Base-by-base conservation (phyloP, 148 eudicot genomes). In the Oxyria digyna region DNA sequence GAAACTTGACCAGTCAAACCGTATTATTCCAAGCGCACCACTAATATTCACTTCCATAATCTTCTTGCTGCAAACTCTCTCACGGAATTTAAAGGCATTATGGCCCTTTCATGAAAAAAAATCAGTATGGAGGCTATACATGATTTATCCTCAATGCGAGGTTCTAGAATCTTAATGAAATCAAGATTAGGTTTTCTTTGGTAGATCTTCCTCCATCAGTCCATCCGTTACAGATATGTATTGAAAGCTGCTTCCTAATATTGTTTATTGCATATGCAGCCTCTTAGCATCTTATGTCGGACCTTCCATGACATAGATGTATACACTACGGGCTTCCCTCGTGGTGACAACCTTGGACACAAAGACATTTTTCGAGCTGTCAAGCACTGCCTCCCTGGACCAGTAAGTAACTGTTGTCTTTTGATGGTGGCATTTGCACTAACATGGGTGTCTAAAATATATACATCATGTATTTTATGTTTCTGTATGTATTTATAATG, bases 301-400 rank as follows among this genome's bases (percentile, higher is more conserved):
- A 85, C 97, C 41, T 80, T 91, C 79, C 91, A 78, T 68, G 93
- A 91, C 70, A 87, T 91, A 64, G 97, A 87, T 69, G 83, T 81
- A 33, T 89, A 87, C 71, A 91, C 97, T 20, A 87, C 67, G 55
- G 97, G 97, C 40, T 91, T 91, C 72, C 93, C 97, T 72, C 77
- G 91, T 68, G 97, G 96, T 38, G 82, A 83, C 79, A 79, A 77
- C 76, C 76, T 76, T 29, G 97, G 97, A 68, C 78, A 71, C 75
- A 73, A 82, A n/a, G 81, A 83, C 76, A 76, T 81, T 57, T 91
- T 91, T 70, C 96, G 93, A 74, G 84, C 83, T 55, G 93, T 89
- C 49, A 89, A 84, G 76, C 97, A 83, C 41, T 89, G 93, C 77
- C 73, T 91, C 70, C 97, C 96, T 72, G 97, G 97, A 68, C 97